Base-by-base conservation (phyloP, 352 stramenopile genomes). In the Globisporangium abappressorium region DNA sequence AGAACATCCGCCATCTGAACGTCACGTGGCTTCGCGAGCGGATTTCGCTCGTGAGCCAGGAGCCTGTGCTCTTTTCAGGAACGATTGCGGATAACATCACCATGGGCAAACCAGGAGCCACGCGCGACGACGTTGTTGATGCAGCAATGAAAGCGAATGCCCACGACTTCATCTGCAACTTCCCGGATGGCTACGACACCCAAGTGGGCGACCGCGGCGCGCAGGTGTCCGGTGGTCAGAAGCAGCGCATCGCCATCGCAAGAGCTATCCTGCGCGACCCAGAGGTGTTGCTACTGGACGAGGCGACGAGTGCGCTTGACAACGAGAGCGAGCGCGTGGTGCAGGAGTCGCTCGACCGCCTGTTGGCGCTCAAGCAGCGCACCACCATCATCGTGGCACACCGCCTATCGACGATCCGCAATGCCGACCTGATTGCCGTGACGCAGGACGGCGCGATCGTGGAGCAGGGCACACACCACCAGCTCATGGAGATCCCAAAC, bases 131-230 rank as follows among this genome's bases (percentile, higher is more conserved):
- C 65, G 82, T 98, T 54, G 24, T 95, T 46, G 77, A 87, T 47
- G 92, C 87, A 1, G 85, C 90, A 3, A 93, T 84, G 62, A 85
- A 84, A 62, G 93, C 93, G 3, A 91, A 98, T 63, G 90, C 88
- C 1, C 83, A 97, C 65, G 85, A 91, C 49, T 98, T 99, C 68
- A 97, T 99, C 68, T 74, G 74, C 22, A 71, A 75, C 1, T 97
- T 99, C 57, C 92, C 95, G 2, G 69, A 93, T 8, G 76, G 77
- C 9, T 94, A 96, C 61, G 78, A 97, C 63, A 98, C 94, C 9
- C 63, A 93, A 71, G 82, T 98, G 41, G 95, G 95, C 15, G 92
- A 98, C n/a, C n/a, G n/a, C n/a, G n/a, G n/a, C n/a, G n/a, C n/a
- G n/a, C n/a, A n/a, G n/a, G n/a, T n/a, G n/a, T n/a, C n/a, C n/a